Evolutionary conservation across 1,284 basidiomycete genomes (phyloP).

Genomic region (Trichosporon sp.): DNA sequence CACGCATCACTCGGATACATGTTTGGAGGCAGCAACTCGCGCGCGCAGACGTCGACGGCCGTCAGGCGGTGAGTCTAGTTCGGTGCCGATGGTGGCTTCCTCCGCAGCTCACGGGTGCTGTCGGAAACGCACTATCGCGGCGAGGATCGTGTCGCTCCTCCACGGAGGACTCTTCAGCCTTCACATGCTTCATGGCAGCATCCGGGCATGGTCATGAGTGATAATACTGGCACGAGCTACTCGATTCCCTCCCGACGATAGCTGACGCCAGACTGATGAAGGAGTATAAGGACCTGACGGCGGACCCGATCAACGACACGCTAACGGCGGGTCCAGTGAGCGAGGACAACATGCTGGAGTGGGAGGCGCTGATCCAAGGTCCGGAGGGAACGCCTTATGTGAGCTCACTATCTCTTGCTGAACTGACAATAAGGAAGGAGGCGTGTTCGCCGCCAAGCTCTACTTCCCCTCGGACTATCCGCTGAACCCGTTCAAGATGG

Average conservation of each 20-base stretch:
- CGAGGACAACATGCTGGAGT: slow-evolving; percentile 95
- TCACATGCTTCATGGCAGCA: too few species aligned
- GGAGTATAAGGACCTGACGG: slow-evolving; percentile 84
- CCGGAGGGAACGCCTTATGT: slow-evolving; percentile 98
- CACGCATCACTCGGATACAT: slow-evolving; percentile 29
- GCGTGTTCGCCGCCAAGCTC: slow-evolving; percentile 89
- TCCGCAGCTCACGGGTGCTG: not conserved
- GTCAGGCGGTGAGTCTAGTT: slow-evolving; percentile 43
- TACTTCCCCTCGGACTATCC: slow-evolving; percentile 92
- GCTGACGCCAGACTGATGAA: slow-evolving; percentile 72
- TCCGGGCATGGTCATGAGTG: too few species aligned
- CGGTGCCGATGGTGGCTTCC: not conserved
- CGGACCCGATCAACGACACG: slow-evolving; percentile 65
- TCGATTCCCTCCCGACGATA: too few species aligned
- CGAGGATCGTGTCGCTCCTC: too few species aligned
- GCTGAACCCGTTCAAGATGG: slow-evolving; percentile 96
- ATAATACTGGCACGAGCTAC: too few species aligned
- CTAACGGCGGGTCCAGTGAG: slow-evolving; percentile 87
- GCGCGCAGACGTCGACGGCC: slow-evolving; percentile 54
- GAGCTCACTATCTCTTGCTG: slow-evolving; percentile 46
- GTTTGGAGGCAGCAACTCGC: slow-evolving; percentile 45
- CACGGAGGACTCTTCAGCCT: too few species aligned
- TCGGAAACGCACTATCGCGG: too few species aligned
- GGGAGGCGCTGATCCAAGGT: slow-evolving; percentile 96
- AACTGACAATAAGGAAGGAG: slow-evolving; percentile 72